phyloP scores from a whole-genome alignment of 441 rosid species.

The Arabidopsis lyrata region DNA sequence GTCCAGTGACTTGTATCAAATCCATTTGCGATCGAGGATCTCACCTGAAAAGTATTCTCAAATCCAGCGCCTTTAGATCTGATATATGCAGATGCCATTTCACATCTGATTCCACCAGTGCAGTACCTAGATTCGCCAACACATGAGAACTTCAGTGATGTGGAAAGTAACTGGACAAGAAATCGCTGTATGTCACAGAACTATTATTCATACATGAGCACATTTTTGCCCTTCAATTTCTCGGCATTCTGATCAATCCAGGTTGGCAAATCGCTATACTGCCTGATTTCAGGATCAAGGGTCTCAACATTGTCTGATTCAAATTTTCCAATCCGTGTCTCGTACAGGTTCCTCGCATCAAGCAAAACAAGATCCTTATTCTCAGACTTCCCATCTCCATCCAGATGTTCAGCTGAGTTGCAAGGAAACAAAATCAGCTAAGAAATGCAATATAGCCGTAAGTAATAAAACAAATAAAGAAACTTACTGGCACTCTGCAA shows the following conservation, averaged over 20 bases:
- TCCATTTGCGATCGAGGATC: constrained; percentile 31
- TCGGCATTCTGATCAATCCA: constrained; percentile 88
- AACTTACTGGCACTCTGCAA: constrained; percentile 67
- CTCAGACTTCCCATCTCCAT: constrained; percentile 41
- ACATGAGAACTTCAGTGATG: constrained; percentile 23
- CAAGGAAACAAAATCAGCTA: constrained; percentile 29
- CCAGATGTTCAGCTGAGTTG: constrained; percentile 49
- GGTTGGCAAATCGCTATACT: constrained; percentile 85
- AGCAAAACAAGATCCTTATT: constrained; percentile 65
- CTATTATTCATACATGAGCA: constrained; percentile 70
- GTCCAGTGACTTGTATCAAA: constrained; percentile 23
- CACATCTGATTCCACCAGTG: constrained; percentile 97
- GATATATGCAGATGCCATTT: constrained; percentile 95
- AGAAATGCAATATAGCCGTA: neutral
- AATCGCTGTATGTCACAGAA: constrained; percentile 13
- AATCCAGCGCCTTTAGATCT: constrained; percentile 86
- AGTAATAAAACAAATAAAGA: neutral
- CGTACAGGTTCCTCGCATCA: constrained; percentile 92
- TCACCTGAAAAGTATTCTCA: constrained; percentile 89
- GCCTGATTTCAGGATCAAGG: constrained; percentile 85
- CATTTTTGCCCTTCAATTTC: constrained; percentile 64
- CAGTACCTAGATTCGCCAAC: constrained; percentile 71
- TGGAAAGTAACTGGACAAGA: neutral
- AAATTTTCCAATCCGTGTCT: constrained; percentile 92
- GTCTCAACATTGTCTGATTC: constrained; percentile 66